phyloP scores from a whole-genome alignment of 257 asterid genomes.

The Agastache rugosa region DNA sequence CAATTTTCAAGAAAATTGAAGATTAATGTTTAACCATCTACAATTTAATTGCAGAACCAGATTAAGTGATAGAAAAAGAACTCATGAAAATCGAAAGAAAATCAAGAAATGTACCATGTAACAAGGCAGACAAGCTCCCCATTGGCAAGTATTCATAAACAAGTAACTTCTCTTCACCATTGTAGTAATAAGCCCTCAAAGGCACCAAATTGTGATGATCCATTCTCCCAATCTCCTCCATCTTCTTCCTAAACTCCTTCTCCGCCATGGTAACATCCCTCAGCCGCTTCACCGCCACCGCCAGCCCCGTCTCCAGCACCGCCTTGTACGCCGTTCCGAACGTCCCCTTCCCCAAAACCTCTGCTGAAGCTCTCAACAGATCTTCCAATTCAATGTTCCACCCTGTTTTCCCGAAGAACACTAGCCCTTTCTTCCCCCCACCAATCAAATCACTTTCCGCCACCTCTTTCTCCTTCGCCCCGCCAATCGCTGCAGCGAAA shows the following conservation, averaged over 20 bases:
- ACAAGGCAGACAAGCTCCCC: slow-evolving; percentile 94
- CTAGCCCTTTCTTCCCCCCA: slow-evolving; percentile 60
- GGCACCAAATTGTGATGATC: slow-evolving; percentile 80
- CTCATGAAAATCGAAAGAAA: not conserved
- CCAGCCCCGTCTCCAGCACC: slow-evolving; percentile 63
- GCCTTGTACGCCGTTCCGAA: slow-evolving; percentile 94
- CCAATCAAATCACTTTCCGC: slow-evolving; percentile 33
- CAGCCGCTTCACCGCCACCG: slow-evolving; percentile 89
- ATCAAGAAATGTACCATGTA: slow-evolving; percentile 65
- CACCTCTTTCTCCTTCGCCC: slow-evolving; percentile 50
- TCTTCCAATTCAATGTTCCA: slow-evolving; percentile 76
- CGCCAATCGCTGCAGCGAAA: slow-evolving; percentile 52
- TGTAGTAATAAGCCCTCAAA: slow-evolving; percentile 76
- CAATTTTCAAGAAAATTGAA: slow-evolving; percentile 14
- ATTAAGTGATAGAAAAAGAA: not conserved
- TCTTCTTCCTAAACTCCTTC: slow-evolving; percentile 77
- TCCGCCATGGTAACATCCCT: slow-evolving; percentile 72
- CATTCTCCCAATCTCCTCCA: slow-evolving; percentile 80
- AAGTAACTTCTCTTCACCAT: slow-evolving; percentile 79
- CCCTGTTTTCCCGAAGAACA: slow-evolving; percentile 56
- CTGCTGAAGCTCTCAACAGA: slow-evolving; percentile 91
- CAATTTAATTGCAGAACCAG: not conserved
- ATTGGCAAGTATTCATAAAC: slow-evolving; percentile 83
- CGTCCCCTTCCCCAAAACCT: slow-evolving; percentile 94
- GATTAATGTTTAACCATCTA: no score